Evolutionary conservation across 225 moss, liverwort and hornwort species (phyloP), one percentile per base, ranked within the genome.

Genomic region (Physcomitrium patens): DNA sequence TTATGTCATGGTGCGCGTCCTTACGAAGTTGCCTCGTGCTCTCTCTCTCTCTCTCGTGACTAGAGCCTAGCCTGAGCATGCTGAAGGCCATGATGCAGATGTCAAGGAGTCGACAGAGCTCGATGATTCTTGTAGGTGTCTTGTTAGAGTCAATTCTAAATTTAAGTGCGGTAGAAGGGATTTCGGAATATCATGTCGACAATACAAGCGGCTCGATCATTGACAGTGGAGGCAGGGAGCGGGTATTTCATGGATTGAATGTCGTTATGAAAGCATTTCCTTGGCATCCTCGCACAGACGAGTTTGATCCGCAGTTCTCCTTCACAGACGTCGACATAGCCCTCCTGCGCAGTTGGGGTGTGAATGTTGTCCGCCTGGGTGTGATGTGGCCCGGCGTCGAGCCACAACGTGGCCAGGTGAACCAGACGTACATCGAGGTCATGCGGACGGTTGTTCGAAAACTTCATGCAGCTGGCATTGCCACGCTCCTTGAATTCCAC

Each of bases 341-440:
- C 50, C 59, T 89, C 60, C 27, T 95, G 75, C 80, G 78, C 46
- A 76, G 74, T 13, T 95, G 90, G 94, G 92, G 94, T 7, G 73
- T 95, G 81, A 95, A 89, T 47, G 91, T 88, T 8, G 89, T 95
- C 13, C 91, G 94, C 55, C 77, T 95, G 51, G 92, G 89, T 31
- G 80, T 92, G 50, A 92, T 92, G 92, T 95, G 94, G 94, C 92
- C 92, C 5, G 92, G 94, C 20, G 92, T 95, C 47, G 92, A 95
- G 84, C 94, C 94, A 3, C 73, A 73, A 37, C 83, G 85, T 4
- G 89, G 89, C 3, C 41, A 74, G 51, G 76, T 91, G 2, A 92
- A 95, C 69, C 79, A 77, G 49, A 92, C 92, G 12, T 95, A 95
- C 74, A 67, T 95, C 0, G 67, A 74, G 6, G 72, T 89, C 56